Evolutionary conservation across 768 basidiomycete species (phyloP), one percentile per base, ranked within the genome.

Genomic region (Pisolithus orientalis): DNA sequence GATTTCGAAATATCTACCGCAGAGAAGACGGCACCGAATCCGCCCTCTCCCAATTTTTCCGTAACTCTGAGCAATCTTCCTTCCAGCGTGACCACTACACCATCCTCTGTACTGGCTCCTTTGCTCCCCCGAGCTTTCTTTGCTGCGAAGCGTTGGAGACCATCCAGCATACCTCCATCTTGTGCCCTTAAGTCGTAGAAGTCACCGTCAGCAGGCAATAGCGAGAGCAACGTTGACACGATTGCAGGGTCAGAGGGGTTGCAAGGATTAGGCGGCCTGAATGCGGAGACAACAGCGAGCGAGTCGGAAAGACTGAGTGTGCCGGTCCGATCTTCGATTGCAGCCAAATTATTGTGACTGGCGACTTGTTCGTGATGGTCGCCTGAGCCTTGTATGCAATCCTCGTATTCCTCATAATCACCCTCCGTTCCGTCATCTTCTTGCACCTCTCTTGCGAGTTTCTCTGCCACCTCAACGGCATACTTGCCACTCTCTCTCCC

Each of bases 1-100:
- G 80, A 75, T 10, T 78, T 69, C 17, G 58, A 52, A 62, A 74
- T 49, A 62, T 84, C 78, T 51, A 79, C 77, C 4, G 89, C 90
- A 55, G 86, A 80, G 74, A 95, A 99, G n/a, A 99, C 96, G 3
- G 87, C 80, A 2, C 95, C 96, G 60, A 95, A 99, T 0, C 94
- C 92, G 5, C 96, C 96, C 70, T 99, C 96, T 16, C 96, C 96
- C 24, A 99, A 76, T 67, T 98, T 99, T 55, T 87, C 87, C 3
- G 76, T 71, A 4, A 97, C 82, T 49, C 78, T 79, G 62, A 88
- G 92, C 49, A 72, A 73, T 53, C 78, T 79, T 3, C 77, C 84
- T 43, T 75, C 75, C n/a, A 97, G 71, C 16, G 70, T 71, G 39
- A 98, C 64, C 21, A 78, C 60, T 65, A 87, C 66, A 37, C 71